Evolutionary conservation across 2,329 filamentous ascomycete species (phyloP), one percentile per base, ranked within the genome.

Genomic region (Leptographium lundbergii): DNA sequence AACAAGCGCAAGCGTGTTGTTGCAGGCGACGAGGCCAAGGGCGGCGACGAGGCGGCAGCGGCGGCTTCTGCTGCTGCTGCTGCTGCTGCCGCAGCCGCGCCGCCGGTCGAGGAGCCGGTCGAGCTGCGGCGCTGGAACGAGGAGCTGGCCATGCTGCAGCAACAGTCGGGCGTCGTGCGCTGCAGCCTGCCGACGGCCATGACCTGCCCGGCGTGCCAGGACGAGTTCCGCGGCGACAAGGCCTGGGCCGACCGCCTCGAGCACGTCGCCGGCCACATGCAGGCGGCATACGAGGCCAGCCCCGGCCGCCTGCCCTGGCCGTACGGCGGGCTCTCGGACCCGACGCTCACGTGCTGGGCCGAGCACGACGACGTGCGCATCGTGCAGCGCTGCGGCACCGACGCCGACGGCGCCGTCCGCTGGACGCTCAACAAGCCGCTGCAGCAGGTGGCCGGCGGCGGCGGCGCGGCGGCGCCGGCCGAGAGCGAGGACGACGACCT

Each of bases 221-320:
- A 64, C 57, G 60, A 67, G 1, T 95, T 94, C 66, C 68, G 74
- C 4, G 88, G 87, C 0, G 60, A 68, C 0, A 77, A 74, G 5
- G 82, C 82, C n/a, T 96, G 90, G 90, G 86, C 92, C 60, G 78
- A 84, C 59, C 78, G 88, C 36, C 89, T 95, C 83, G 91, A 96
- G 70, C 91, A 96, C 72, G 81, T 95, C 2, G 89, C 88, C 0
- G 78, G 81, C 61, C 91, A 96, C 70, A 77, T 91, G 55, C 89
- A 92, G 70, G 73, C 71, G 0, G 73, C 70, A 10, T 7, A 47
- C 29, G 60, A 66, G 14, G 68, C n/a, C 34, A 6, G 68, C 29
- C 60, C n/a, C 34, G 14, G 68, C 29, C 60, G 59, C 14, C 69
- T 71, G 61, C 59, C 10, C 61, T 61, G 22, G 45, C 25, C 48